phyloP scores from a whole-genome alignment of 371 early-diverging fungal genomes.

The Haplosporangium sp. region DNA sequence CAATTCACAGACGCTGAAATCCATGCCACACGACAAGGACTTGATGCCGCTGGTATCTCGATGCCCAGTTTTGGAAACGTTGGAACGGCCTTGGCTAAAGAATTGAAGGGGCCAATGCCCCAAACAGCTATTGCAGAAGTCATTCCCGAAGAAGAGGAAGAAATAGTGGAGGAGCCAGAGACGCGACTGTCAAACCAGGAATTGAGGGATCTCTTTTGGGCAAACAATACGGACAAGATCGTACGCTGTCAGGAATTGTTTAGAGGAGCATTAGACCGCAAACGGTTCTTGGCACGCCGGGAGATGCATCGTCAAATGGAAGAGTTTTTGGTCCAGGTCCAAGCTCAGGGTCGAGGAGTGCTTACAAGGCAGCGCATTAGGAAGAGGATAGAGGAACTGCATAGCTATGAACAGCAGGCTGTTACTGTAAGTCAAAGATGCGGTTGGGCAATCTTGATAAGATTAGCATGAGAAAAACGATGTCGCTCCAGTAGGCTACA shows the following conservation, averaged over 20 bases:
- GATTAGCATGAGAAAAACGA: too few relatives aligned
- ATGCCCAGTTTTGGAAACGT: conserved; percentile 90
- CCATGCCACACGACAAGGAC: conserved; percentile 81
- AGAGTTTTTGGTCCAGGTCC: conserved; percentile 64
- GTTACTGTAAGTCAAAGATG: conserved; percentile 31
- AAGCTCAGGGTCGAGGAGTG: conserved; percentile 74
- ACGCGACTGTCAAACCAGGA: conserved; percentile 52
- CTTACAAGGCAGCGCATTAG: conserved; percentile 60
- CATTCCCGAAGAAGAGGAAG: conserved; percentile 59
- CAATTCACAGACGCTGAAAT: conserved; percentile 90
- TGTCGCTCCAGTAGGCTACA: too few relatives aligned
- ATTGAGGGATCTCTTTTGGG: conserved; percentile 43
- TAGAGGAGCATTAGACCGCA: conserved; percentile 70
- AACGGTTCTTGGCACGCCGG: conserved; percentile 59
- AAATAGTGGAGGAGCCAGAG: conserved; percentile 38
- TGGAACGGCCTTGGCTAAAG: conserved; percentile 74
- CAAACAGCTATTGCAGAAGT: conserved; percentile 58
- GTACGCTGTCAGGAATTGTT: conserved; percentile 66
- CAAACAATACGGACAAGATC: conserved; percentile 54
- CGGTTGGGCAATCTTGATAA: conserved; percentile 9
- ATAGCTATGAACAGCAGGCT: conserved; percentile 31
- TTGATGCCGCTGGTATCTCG: conserved; percentile 81
- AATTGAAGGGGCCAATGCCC: conserved; percentile 59
- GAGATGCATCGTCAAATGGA: conserved; percentile 53
- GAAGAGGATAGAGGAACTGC: conserved; percentile 48